Conservation (phyloP, 768 basidiomycete species). For the Lactarius tabidus region DNA sequence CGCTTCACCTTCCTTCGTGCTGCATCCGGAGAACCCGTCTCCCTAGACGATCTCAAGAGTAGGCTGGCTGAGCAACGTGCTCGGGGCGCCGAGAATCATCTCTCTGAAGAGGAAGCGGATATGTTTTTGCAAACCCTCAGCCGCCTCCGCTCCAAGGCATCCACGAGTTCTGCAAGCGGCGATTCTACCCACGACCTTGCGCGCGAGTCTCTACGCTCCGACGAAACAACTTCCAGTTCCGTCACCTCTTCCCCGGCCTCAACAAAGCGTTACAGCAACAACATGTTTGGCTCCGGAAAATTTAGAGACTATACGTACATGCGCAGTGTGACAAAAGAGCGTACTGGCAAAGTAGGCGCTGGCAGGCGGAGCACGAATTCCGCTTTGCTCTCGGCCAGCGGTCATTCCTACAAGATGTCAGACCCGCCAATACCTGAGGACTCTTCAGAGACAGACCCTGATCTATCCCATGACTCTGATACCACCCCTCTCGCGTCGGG, state of each 20-base stretch:
- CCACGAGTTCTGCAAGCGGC: conserved; percentile 27
- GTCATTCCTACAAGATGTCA: conserved; percentile 12
- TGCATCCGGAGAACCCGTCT: conserved; percentile 59
- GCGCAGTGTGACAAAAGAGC: conserved; percentile 47
- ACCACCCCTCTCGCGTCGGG: conserved; percentile 11
- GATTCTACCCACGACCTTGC: conserved; percentile 11
- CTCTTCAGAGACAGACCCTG: conserved; percentile 6
- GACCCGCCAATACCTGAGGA: conserved; percentile 22
- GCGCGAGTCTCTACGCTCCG: conserved; percentile 27
- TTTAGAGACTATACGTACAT: conserved; percentile 72
- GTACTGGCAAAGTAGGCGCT: conserved; percentile 35
- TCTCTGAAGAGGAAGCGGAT: conserved; percentile 80
- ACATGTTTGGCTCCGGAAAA: conserved; percentile 78
- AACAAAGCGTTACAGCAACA: conserved; percentile 77
- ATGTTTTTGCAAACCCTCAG: conserved; percentile 77
- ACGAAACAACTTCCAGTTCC: conserved; percentile 37
- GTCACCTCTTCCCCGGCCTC: conserved; percentile 38
- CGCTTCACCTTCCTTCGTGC: conserved; percentile 78
- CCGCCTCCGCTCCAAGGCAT: conserved; percentile 41
- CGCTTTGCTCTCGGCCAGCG: conserved; percentile 14
- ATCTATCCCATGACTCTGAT: conserved; percentile 17
- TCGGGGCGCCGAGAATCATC: conserved; percentile 59
- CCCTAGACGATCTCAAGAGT: conserved; percentile 57
- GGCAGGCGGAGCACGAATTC: conserved; percentile 33
- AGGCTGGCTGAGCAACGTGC: conserved; percentile 75